Conservation (phyloP, 139 green algal species). For the Nannochloris sp. region DNA sequence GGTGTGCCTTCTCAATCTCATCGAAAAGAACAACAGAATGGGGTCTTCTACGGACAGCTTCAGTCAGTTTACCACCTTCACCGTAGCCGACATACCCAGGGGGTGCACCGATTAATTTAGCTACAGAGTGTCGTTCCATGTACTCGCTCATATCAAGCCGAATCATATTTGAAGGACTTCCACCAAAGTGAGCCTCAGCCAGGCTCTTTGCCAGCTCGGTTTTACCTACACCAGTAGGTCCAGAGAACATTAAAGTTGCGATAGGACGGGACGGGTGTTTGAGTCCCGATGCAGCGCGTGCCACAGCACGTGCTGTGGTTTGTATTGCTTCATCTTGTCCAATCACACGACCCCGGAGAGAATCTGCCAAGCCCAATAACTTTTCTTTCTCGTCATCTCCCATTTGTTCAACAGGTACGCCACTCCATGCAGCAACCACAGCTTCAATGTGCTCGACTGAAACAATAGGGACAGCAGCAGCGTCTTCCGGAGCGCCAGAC, state of each 20-base stretch:
- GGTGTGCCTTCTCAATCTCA: slow-evolving; percentile 99
- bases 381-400: slow-evolving; percentile 45
- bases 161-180: slow-evolving; percentile 38
- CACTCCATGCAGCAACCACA: slow-evolving; percentile 70
- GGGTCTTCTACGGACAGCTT: slow-evolving; percentile 68
- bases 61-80: slow-evolving; percentile 72
- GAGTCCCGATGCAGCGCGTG: slow-evolving; percentile 47
- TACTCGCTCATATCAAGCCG: slow-evolving; percentile 99
- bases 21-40: slow-evolving; percentile 90
- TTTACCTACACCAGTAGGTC: slow-evolving; percentile 80
- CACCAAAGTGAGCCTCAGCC: slow-evolving; percentile 36
- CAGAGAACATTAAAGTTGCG: slow-evolving; percentile 65
- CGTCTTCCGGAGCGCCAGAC: neutral
- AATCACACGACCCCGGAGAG: slow-evolving; percentile 50
- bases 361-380: slow-evolving; percentile 44
- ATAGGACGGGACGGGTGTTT: slow-evolving; percentile 58
- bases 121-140: slow-evolving; percentile 81
- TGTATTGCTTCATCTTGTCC: slow-evolving; percentile 64
- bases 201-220: slow-evolving; percentile 70
- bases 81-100: slow-evolving; percentile 70
- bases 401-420: slow-evolving; percentile 58
- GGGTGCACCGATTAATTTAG: slow-evolving; percentile 68
- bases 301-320: slow-evolving; percentile 46
- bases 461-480: slow-evolving; percentile 57
- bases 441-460: slow-evolving; percentile 71